phyloP scores from a whole-genome alignment of 768 basidiomycete species.

The Gloeophyllum trabeum region DNA sequence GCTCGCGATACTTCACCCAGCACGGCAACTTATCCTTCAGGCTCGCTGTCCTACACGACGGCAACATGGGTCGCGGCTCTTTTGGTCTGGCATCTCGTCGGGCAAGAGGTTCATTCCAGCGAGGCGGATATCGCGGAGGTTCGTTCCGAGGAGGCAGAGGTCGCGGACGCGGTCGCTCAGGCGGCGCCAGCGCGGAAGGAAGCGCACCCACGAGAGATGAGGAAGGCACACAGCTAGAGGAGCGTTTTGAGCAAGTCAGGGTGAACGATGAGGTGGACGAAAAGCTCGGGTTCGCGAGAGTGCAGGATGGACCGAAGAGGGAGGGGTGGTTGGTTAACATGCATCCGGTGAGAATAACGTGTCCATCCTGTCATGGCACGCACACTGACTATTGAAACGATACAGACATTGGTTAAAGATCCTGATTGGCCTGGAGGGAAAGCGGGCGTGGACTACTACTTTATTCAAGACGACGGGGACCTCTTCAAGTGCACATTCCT shows the following conservation, averaged over 20 bases:
- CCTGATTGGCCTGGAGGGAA: constrained; percentile 74
- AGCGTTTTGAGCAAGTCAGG: constrained; percentile 72
- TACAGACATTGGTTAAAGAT: constrained; percentile 78
- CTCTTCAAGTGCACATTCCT: constrained; percentile 92
- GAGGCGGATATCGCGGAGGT: constrained; percentile 20
- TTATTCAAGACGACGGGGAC: constrained; percentile 92
- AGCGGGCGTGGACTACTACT: constrained; percentile 92
- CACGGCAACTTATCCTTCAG: too few species aligned
- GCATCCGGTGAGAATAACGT: constrained; percentile 70
- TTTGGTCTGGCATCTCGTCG: constrained; percentile 2
- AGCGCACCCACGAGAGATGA: constrained; percentile 69
- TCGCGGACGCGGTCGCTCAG: constrained; percentile 23
- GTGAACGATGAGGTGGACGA: constrained; percentile 85
- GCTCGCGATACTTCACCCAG: too few species aligned
- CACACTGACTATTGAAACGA: neutral
- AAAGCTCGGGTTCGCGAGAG: constrained; percentile 76
- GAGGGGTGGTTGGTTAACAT: constrained; percentile 98
- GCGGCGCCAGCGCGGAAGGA: constrained; percentile 19
- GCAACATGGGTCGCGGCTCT: neutral
- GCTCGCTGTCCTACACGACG: neutral
- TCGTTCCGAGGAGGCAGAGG: constrained; percentile 33
- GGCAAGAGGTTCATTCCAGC: neutral
- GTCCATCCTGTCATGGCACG: neutral
- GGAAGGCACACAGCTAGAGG: constrained; percentile 80
- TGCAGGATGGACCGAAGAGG: constrained; percentile 65